Percentiles rank a stretch among this genome's conserved stretches.
These are phyloP conservation scores for Podosphaera leucotricha DNA, from an alignment of 2,329 filamentous ascomycete genomes.

Conservation along the genomic window DNA sequence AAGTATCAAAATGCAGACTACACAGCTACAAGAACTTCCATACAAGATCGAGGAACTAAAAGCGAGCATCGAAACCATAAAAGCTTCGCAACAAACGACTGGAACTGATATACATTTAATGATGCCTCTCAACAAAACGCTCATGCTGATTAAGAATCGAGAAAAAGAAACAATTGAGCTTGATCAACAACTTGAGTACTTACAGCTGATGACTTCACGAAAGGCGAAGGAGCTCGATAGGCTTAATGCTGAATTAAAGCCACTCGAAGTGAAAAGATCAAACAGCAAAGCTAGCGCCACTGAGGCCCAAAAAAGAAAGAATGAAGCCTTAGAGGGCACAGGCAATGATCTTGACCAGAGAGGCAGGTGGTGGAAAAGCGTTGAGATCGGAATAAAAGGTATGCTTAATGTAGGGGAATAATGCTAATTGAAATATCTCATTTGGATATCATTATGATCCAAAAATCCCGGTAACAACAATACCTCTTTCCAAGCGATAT, in stretches of 20 bases:
- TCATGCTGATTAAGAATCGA: constrained; percentile 26
- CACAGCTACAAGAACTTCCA: constrained; percentile 27
- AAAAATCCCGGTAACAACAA: too few relatives aligned
- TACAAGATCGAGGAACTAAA: constrained; percentile 25
- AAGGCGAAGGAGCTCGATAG: constrained; percentile 45
- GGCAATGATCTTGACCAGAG: constrained; percentile 54
- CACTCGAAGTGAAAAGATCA: constrained; percentile 41
- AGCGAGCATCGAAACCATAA: constrained; percentile 23
- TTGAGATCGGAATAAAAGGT: constrained; percentile 36
- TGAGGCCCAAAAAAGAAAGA: constrained; percentile 45
- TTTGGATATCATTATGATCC: too few relatives aligned
- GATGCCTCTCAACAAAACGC: constrained; percentile 33
- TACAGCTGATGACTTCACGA: constrained; percentile 36
- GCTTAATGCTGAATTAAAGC: constrained; percentile 41
- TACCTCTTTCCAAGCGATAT: too few relatives aligned
- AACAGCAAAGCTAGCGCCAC: constrained; percentile 42
- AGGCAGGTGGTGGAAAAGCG: constrained; percentile 50
- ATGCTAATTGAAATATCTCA: constrained; percentile 13
- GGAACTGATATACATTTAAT: constrained; percentile 24
- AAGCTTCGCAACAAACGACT: constrained; percentile 19
- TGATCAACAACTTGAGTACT: constrained; percentile 37
- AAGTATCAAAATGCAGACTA: constrained; percentile 24
- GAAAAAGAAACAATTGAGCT: constrained; percentile 30
- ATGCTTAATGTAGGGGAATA: constrained; percentile 33
- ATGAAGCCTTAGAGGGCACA: constrained; percentile 38